Conservation (phyloP, 306 rosid genomes). For the Rosa multiflora region DNA sequence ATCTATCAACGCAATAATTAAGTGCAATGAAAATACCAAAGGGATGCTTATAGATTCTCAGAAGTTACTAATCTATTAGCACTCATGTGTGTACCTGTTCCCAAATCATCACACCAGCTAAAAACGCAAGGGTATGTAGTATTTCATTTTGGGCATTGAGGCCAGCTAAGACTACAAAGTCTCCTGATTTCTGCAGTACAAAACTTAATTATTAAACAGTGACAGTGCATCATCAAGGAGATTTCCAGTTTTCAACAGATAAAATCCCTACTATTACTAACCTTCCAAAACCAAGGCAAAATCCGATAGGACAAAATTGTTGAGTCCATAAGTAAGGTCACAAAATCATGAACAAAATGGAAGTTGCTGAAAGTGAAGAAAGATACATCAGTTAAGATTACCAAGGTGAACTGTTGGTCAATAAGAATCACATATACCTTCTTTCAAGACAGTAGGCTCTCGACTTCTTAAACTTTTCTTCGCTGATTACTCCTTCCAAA, state of each 20-base stretch:
- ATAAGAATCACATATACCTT: conserved; percentile 47
- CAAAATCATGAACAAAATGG: conserved; percentile 78
- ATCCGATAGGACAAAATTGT: conserved; percentile 66
- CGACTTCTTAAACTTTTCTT: conserved; percentile 86
- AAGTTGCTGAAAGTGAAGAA: conserved; percentile 63
- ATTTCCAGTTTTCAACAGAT: conserved; percentile 6
- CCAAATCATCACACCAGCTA: conserved; percentile 84
- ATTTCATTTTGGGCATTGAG: conserved; percentile 85
- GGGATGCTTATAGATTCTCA: background rate
- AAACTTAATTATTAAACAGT: background rate
- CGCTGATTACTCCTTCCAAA: conserved; percentile 83
- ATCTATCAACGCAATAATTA: background rate
- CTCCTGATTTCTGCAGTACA: conserved; percentile 60
- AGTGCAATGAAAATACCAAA: no score
- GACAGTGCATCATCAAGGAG: conserved; percentile 26
- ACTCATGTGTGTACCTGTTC: conserved; percentile 58
- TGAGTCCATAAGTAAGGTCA: conserved; percentile 74
- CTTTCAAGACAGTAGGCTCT: conserved; percentile 89
- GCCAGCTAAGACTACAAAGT: conserved; percentile 54
- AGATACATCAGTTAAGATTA: conserved; percentile 5
- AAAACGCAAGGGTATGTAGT: conserved; percentile 75
- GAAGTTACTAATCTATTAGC: background rate
- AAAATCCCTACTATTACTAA: conserved; percentile 24
- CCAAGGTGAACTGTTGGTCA: background rate
- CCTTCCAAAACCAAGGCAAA: conserved; percentile 97